Evolutionary conservation across 2,329 filamentous ascomycete genomes (phyloP), one percentile per base, ranked within the genome.

Genomic region (Ophiostoma populinum): DNA sequence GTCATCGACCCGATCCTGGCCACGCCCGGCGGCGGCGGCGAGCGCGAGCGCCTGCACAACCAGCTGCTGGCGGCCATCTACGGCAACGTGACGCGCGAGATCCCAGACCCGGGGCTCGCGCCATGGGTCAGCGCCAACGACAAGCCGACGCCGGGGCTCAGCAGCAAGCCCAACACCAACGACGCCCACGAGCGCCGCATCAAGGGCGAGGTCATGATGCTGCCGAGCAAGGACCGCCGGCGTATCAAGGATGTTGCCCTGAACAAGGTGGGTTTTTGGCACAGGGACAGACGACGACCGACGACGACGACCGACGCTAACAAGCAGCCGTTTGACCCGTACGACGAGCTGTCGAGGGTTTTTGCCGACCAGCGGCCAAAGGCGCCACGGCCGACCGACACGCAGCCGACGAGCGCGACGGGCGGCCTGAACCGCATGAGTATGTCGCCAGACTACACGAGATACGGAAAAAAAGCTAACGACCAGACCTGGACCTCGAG

Each of bases 341-440:
- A 63, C 39, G 67, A 73, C 36, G 59, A 56, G 8, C 54, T 73
- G 39, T 55, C 64, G 10, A 63, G 57, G 40, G 52, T 66, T 29
- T 70, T 73, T 43, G 48, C 55, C 10, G 67, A 73, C 15, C 55
- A 63, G 39, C 59, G 62, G 28, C 55, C 50, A n/a, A 56, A 59
- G 38, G 48, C 57, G 9, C 51, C 57, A 4, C 58, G 59, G 34
- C 51, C 57, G 10, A 66, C 75, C 20, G 70, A 81, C 38, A 67
- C 24, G 6, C 32, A 32, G n/a, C 74, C 77, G 18, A 65, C 75
- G 19, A 75, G 73, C 48, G 76, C 77, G 17, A 37, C 31, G 18
- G 76, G 73, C 19, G 78, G 78, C 15, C 65, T 87, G 30, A 85
- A 81, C 45, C 83, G 73, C 45, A 77, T 87, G 63, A 92, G 78